Evolutionary conservation across 345 rosid species (phyloP).

Genomic region (Citrus reticulata): DNA sequence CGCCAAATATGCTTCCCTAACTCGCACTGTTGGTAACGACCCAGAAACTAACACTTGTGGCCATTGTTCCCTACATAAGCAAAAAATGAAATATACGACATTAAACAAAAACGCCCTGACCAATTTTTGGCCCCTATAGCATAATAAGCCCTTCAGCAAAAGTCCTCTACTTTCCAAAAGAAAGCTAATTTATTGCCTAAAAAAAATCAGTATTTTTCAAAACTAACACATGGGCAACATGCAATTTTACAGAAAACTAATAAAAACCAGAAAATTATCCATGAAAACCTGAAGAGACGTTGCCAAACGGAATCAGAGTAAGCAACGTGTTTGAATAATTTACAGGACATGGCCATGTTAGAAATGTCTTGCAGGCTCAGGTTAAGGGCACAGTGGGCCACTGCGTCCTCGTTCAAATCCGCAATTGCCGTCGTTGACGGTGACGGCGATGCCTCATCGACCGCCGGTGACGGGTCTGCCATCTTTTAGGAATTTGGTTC

Average conservation of each 20-base stretch:
- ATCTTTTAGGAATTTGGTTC: background rate
- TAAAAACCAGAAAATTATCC: background rate
- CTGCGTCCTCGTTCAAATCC: slow-evolving; percentile 45
- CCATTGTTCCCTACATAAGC: slow-evolving; percentile 42
- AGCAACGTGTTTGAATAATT: slow-evolving; percentile 36
- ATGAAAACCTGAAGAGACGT: slow-evolving; percentile 36
- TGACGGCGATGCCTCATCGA: background rate
- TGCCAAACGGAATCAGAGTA: slow-evolving; percentile 55
- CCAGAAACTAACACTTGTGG: slow-evolving; percentile 25
- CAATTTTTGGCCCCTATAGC: background rate
- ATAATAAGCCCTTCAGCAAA: background rate
- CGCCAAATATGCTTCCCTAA: slow-evolving; percentile 45
- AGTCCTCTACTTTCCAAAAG: background rate
- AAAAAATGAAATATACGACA: background rate
- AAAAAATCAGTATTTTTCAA: background rate
- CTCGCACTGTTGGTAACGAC: slow-evolving; percentile 21
- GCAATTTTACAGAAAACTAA: background rate
- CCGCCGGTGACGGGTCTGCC: slow-evolving; percentile 11
- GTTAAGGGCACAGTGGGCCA: slow-evolving; percentile 47
- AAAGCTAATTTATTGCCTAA: background rate
- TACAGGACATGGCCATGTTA: slow-evolving; percentile 50
- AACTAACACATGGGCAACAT: background rate
- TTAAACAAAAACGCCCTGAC: too few relatives aligned
- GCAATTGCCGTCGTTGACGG: slow-evolving; percentile 27
- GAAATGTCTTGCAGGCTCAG: slow-evolving; percentile 40